These are phyloP conservation scores for Exserohilum turcica DNA, from an alignment of 2,329 filamentous ascomycete species.

Conservation along the genomic window DNA sequence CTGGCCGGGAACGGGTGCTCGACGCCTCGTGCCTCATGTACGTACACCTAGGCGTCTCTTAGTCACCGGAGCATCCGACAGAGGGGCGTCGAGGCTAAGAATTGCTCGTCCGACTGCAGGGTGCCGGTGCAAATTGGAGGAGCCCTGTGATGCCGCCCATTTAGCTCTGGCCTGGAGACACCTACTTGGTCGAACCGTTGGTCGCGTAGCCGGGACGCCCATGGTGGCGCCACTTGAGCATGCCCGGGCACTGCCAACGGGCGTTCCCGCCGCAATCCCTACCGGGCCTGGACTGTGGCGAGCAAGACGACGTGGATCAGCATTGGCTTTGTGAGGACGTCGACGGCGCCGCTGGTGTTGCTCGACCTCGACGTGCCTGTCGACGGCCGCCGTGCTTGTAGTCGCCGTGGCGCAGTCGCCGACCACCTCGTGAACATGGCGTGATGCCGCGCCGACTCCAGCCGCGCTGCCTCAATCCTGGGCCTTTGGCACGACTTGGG, in stretches of 20 bases:
- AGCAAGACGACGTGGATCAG: too few relatives aligned
- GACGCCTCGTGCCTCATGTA: not conserved
- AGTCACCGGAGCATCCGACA: not conserved
- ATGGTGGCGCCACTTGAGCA: not conserved
- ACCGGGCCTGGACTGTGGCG: constrained; percentile 21
- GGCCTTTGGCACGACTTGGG: not conserved
- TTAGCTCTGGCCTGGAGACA: not conserved
- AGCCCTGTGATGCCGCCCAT: not conserved
- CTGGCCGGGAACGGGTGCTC: not conserved
- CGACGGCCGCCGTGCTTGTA: constrained; percentile 17
- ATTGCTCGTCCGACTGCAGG: not conserved
- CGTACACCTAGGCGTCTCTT: not conserved
- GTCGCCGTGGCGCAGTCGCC: constrained; percentile 7
- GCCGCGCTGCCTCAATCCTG: constrained; percentile 1
- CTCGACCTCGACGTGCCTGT: too few relatives aligned
- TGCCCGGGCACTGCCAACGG: constrained; percentile 13
- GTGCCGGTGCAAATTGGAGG: not conserved
- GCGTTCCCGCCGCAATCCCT: constrained; percentile 22
- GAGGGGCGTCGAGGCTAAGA: not conserved
- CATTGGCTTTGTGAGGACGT: constrained; percentile 10
- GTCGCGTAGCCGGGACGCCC: not conserved
- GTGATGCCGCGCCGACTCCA: constrained; percentile 22
- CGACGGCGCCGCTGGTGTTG: constrained; percentile 7
- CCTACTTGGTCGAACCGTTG: not conserved
- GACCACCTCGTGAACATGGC: constrained; percentile 20